A percentile compares a stretch with the other conserved stretches of the same genome.
These are phyloP conservation scores for Sphaceloma murrayae DNA, from an alignment of 2,329 filamentous ascomycete species.

Conservation along the genomic window DNA sequence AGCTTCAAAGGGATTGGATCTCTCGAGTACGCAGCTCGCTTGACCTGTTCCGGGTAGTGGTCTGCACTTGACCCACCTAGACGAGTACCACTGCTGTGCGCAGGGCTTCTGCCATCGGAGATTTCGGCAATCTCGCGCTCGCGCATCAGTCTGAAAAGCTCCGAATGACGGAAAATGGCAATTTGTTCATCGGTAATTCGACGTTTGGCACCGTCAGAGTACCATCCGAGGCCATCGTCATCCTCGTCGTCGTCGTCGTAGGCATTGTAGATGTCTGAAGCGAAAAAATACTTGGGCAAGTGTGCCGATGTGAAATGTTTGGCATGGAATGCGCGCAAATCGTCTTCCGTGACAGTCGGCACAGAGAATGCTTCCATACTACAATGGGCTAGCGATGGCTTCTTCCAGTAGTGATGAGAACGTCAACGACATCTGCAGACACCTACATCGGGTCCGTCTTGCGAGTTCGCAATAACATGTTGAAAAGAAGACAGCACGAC, in stretches of 20 bases:
- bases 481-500: conserved; percentile 3
- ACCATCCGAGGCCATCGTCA: conserved; percentile 69
- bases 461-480: background rate
- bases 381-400: too few relatives aligned
- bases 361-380: conserved; percentile 6
- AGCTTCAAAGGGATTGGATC: background rate
- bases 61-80: background rate
- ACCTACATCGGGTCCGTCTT: background rate
- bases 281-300: conserved; percentile 24
- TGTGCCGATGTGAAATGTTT: conserved; percentile 31
- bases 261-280: conserved; percentile 29
- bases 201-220: conserved; percentile 74
- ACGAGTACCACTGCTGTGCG: background rate
- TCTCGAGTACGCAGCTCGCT: background rate
- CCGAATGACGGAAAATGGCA: conserved; percentile 79
- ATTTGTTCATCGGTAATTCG: conserved; percentile 89
- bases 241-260: conserved; percentile 54
- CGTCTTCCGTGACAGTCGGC: conserved; percentile 22
- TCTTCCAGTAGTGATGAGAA: background rate
- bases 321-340: conserved; percentile 31
- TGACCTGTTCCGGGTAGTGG: background rate
- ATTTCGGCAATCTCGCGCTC: conserved; percentile 17
- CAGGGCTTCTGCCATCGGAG: conserved; percentile 1
- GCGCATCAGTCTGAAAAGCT: conserved; percentile 60
- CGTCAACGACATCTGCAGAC: background rate